Percentiles rank a stretch among this genome's conserved stretches.
Conservation (phyloP, 345 rosid species). For the Melaleuca alternifolia region DNA sequence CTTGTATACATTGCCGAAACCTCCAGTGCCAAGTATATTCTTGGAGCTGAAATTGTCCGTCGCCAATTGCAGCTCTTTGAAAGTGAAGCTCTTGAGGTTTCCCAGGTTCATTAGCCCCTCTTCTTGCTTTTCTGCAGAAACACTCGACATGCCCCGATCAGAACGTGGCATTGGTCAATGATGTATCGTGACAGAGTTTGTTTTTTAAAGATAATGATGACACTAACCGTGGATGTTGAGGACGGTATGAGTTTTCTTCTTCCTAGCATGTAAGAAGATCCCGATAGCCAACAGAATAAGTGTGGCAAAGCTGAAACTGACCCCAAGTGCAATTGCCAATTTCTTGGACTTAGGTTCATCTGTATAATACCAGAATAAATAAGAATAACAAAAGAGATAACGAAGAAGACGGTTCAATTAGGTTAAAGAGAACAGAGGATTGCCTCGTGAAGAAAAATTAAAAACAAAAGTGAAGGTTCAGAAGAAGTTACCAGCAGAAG, state of each 20-base stretch:
- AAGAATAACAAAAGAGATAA: neutral
- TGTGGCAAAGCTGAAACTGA: slow-evolving; percentile 42
- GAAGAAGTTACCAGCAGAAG: slow-evolving; percentile 42
- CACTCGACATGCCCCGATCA: neutral
- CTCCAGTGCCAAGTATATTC: slow-evolving; percentile 83
- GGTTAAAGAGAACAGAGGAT: neutral
- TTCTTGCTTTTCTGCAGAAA: slow-evolving; percentile 56
- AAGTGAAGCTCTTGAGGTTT: slow-evolving; percentile 69
- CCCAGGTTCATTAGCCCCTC: slow-evolving; percentile 62
- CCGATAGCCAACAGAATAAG: slow-evolving; percentile 38
- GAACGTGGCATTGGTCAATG: neutral
- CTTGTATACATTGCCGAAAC: slow-evolving; percentile 90
- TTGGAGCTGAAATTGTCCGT: slow-evolving; percentile 76
- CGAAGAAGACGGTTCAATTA: neutral
- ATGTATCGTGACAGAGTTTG: neutral
- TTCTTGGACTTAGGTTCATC: slow-evolving; percentile 50
- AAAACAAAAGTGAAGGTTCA: neutral
- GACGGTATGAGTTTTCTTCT: slow-evolving; percentile 23
- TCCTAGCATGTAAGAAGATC: slow-evolving; percentile 46
- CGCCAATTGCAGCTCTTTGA: slow-evolving; percentile 74
- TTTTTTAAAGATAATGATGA: neutral
- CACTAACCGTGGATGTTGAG: slow-evolving; percentile 48
- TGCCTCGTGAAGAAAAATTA: neutral
- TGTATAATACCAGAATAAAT: neutral
- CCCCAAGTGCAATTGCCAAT: slow-evolving; percentile 62